Evolutionary conservation across 1,284 basidiomycete genomes (phyloP).

Genomic region (Kalmanozyma brasiliensis): DNA sequence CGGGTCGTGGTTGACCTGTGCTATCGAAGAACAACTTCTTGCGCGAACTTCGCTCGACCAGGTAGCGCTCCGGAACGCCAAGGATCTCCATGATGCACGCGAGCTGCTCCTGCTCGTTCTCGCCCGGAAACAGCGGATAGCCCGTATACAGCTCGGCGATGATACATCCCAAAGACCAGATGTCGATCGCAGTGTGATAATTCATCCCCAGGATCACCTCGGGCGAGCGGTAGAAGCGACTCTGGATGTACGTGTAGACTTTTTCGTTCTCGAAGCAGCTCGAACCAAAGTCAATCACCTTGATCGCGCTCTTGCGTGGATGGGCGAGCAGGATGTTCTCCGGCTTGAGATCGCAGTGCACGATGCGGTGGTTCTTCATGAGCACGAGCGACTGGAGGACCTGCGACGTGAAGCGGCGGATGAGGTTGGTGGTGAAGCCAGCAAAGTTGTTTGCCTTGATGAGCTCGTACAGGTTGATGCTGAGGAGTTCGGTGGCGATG

Average conservation of each 20-base stretch:
- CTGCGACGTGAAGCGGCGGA: conserved; percentile 94
- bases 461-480: conserved; percentile 98
- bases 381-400: conserved; percentile 90
- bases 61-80: conserved; percentile 91
- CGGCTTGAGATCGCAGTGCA: conserved; percentile 99
- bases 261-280: conserved; percentile 99
- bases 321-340: conserved; percentile 97
- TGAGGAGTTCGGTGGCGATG: conserved; percentile 96
- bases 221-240: conserved; percentile 95
- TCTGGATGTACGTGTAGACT: conserved; percentile 97
- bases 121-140: conserved; percentile 98
- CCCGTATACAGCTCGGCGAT: conserved; percentile 98
- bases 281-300: conserved; percentile 98
- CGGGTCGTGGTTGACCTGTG: conserved; percentile 87
- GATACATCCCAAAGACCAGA: conserved; percentile 98
- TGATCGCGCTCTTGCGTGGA: conserved; percentile 94
- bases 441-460: conserved; percentile 99
- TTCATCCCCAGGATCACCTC: conserved; percentile 71
- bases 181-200: conserved; percentile 78
- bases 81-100: conserved; percentile 99
- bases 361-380: conserved; percentile 95
- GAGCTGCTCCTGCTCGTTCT: conserved; percentile 93
- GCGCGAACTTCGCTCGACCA: conserved; percentile 91
- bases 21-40: conserved; percentile 97
- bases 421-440: conserved; percentile 92